Base-by-base conservation (phyloP, 1,139 yeast genomes). In the Magnusiomyces ingens region DNA sequence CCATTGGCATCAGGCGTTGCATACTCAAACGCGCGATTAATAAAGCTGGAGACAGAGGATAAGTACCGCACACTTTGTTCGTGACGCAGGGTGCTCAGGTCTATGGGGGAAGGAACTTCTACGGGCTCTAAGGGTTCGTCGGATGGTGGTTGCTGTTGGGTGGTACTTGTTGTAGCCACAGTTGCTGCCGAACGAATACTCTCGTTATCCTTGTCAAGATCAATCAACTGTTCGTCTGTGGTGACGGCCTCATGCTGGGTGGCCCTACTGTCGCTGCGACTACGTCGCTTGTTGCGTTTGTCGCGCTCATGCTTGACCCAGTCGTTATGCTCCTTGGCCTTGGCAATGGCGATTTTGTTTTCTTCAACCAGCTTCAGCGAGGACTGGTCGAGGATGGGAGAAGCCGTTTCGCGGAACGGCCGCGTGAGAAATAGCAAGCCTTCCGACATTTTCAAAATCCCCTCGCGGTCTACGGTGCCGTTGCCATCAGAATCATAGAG, bases 1-100 rank as follows among this genome's bases (percentile, higher is more conserved):
- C 15, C 57, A 48, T 26, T 53, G 53, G 18, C 38, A 29, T 78
- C 80, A 0, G 95, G 91, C 58, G 83, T 85, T 0, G 96, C 95
- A 68, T 87, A 93, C 63, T 91, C 96, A 68, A 90, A 90, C 0
- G 95, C 89, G 52, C 96, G 74, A 66, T 88, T 90, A 53, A 93
- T 80, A 62, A 93, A 93, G 22, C 80, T 82, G 57, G 96, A 86
- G 2, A 96, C 95, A 0, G 96, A 94, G 1, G 89, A 79, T 37
- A 93, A 73, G 63, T 90, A 93, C 57, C 96, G 74, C 58, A 87
- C 94, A 13, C 84, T 72, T 67, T 90, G 97, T 62, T 80, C 84
- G 52, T 78, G 78, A 60, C 80, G 82, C 59, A 87, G 78, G 56
- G 76, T 76, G 51, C 81, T 82, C 11, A 60, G 29, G 17, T 59